Evolutionary conservation across 441 rosid species (phyloP), one percentile per base, ranked within the genome.

Genomic region (Pelargonium fulgidum): DNA sequence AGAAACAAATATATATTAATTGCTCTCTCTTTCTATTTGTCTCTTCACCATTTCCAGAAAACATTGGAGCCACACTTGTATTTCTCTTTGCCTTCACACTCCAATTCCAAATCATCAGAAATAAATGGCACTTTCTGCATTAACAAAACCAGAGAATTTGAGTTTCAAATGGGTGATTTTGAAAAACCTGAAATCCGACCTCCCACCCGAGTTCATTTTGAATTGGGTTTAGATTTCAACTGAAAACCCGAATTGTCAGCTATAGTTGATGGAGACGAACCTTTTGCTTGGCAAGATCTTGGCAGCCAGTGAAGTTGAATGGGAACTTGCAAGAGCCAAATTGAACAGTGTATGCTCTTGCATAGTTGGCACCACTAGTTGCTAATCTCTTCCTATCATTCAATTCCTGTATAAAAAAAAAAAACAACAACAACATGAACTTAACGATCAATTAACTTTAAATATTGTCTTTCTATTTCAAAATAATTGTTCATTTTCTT

Each of bases 281-380:
- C 97, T 91, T 88, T 82, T 87, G 97, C 86, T 93, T 88, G 77
- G 98, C 97, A 71, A 91, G 98, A 83, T 89, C 98, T 82, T 93
- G 98, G 86, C 97, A 91, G 50, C 97, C 98, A 13, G 98, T 91
- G 82, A 93, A 93, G 83, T 93, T 93, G 78, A 91, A 93, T 3
- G 98, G 98, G 91, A 93, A 93, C 85, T 89, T 88, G 88, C 98
- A 93, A 65, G 86, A 72, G 36, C 98, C 97, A 41, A 89, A 91
- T 71, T 93, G 76, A 17, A 93, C 98, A 0, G 98, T 93, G 85
- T 76, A 91, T 42, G 98, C 98, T 78, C 98, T 84, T 0, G 97
- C 89, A 79, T 91, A 93, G 84, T 93, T 93, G 2, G 98, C 97
- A 13, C 97, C 98, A 65, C 90, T 93, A 12, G 98, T 91, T 47